Evolutionary conservation across 371 early-diverging fungal genomes (phyloP), one percentile per base, ranked within the genome.

Genomic region (Saksenaea oblongispora): DNA sequence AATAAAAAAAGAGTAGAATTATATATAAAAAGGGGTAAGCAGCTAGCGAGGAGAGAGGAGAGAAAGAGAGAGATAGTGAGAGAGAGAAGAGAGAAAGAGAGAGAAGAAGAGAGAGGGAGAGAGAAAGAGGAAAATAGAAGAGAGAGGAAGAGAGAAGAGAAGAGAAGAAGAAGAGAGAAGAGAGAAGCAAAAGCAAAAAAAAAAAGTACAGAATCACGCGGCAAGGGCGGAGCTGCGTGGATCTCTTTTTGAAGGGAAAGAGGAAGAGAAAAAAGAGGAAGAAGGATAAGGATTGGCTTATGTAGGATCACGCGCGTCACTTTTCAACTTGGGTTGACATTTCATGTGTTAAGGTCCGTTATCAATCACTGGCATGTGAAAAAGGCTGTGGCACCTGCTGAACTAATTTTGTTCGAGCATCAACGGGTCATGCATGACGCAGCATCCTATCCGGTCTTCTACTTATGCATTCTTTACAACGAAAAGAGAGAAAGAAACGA

Each of bases 281-380:
- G 22, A 22, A 47, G 18, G 51, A 47, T 47, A 11, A 47, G 9
- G 51, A 47, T 47, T 47, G 51, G 51, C 51, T 47, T 47, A 47
- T 47, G 51, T 47, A 47, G 51, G 51, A 47, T 47, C 51, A 47
- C 51, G 51, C 51, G 51, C 51, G 51, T 47, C 51, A 47, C 51
- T 47, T 47, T 22, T 31, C 31, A 31, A 47, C 51, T 26, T 47
- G 17, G 39, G 51, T 47, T 47, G 51, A 47, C 51, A 47, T 47
- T 47, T 47, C 51, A 47, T 47, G 51, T 47, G 51, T 47, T 22
- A 47, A 47, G 51, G 51, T 47, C 51, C 51, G 51, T 47, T 47
- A 47, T 47, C 51, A 47, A 47, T 47, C 51, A 8, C 51, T 47
- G 51, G 51, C 51, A 47, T 47, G 51, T 47, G 51, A 47, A 47